A percentile compares a stretch with the other conserved stretches of the same genome.
phyloP scores from a whole-genome alignment of 257 asterid genomes.

The Nicotiana tabacum region DNA sequence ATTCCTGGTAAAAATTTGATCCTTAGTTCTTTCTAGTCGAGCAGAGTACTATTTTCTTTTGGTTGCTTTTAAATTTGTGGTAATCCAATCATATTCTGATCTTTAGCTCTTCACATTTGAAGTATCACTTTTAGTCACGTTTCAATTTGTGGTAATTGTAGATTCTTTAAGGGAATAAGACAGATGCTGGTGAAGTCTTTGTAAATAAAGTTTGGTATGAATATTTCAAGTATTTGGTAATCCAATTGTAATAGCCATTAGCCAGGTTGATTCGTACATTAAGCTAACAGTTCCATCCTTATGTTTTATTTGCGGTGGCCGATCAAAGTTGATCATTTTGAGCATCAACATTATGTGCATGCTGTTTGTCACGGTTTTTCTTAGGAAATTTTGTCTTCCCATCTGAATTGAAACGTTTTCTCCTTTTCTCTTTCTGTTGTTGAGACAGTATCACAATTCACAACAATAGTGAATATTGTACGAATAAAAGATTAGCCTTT shows the following conservation, averaged over 20 bases:
- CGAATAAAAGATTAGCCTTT: not conserved
- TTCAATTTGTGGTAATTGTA: not conserved
- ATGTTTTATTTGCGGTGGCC: too few species aligned
- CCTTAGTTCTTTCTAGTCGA: not conserved
- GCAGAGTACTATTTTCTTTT: not conserved
- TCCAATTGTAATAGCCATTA: not conserved
- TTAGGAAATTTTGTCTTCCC: not conserved
- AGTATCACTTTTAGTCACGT: not conserved
- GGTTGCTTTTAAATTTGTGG: not conserved
- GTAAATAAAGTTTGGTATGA: not conserved
- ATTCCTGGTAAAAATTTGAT: slow-evolving; percentile 52
- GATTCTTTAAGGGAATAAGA: not conserved
- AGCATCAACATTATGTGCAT: not conserved
- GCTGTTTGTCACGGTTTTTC: not conserved
- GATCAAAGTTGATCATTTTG: not conserved
- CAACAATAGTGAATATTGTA: not conserved
- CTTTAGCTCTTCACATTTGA: not conserved
- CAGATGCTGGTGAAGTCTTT: not conserved
- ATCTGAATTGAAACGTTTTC: not conserved
- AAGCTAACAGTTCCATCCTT: not conserved
- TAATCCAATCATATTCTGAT: not conserved
- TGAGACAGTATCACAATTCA: not conserved
- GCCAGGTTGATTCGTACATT: not conserved
- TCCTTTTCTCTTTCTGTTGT: not conserved
- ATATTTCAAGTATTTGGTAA: not conserved